phyloP scores from a whole-genome alignment of 208 protist genomes.

The Acanthamoeba castellanii region DNA sequence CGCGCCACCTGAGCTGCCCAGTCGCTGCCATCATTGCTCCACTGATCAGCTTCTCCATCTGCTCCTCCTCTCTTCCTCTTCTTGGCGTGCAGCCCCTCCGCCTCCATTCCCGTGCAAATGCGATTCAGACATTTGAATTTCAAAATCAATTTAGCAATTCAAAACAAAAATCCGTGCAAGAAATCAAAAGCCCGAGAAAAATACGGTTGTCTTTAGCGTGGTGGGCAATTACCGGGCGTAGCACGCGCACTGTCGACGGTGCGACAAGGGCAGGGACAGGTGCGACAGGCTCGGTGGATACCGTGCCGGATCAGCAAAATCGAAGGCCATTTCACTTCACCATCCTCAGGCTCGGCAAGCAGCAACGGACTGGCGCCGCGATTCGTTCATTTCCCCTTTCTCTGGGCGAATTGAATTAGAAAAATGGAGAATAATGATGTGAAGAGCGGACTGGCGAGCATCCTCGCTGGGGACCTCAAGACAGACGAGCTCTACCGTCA shows the following conservation, averaged over 20 bases:
- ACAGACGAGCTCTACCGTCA: background rate
- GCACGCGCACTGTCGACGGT: background rate
- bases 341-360: background rate
- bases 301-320: background rate
- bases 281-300: background rate
- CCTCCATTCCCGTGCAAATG: background rate
- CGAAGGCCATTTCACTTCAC: background rate
- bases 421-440: background rate
- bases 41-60: no score
- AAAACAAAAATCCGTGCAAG: background rate
- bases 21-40: background rate
- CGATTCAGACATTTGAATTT: background rate
- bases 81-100: background rate
- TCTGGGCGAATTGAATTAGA: background rate
- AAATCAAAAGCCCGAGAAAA: no score
- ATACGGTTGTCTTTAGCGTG: no score
- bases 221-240: background rate
- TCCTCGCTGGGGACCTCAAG: background rate
- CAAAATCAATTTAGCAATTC: background rate
- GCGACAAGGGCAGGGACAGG: background rate
- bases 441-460: constrained; percentile 20
- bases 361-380: background rate
- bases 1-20: background rate
- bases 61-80: background rate
- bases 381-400: background rate